A percentile compares a stretch with the other conserved stretches of the same genome.
phyloP scores from a whole-genome alignment of 192 early-diverging fungal species.

The Coemansia guatemalensis region DNA sequence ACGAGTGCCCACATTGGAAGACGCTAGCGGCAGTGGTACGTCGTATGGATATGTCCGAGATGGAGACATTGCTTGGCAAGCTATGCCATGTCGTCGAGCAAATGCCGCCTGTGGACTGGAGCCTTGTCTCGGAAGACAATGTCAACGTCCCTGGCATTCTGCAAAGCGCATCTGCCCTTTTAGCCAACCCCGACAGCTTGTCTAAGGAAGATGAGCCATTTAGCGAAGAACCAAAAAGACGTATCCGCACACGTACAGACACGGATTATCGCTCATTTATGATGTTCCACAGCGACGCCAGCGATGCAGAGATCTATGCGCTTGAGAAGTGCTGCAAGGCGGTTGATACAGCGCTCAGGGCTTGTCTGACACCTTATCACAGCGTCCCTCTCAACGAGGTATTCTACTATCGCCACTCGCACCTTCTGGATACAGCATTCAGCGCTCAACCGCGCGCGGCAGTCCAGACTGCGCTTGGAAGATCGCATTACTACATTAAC shows the following conservation, averaged over 20 bases:
- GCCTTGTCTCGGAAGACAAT: conserved; percentile 12
- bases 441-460: conserved; percentile 79
- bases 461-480: conserved; percentile 80
- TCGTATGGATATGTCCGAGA: conserved; percentile 43
- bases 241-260: conserved; percentile 45
- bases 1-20: conserved; percentile 46
- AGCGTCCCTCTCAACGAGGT: conserved; percentile 71
- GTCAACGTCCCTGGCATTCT: conserved; percentile 18
- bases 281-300: conserved; percentile 40
- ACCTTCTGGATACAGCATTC: conserved; percentile 79
- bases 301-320: conserved; percentile 35
- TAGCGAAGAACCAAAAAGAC: conserved; percentile 14
- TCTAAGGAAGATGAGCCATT: neutral
- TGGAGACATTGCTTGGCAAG: conserved; percentile 28
- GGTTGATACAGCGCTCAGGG: conserved; percentile 28
- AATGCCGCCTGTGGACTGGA: conserved; percentile 17
- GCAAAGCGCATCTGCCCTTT: conserved; percentile 9
- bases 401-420: conserved; percentile 72
- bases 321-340: conserved; percentile 35
- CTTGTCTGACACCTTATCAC: conserved; percentile 59
- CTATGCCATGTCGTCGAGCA: conserved; percentile 6
- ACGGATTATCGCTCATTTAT: conserved; percentile 48
- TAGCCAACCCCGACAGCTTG: conserved; percentile 13
- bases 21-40: conserved; percentile 39
- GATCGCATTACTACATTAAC: conserved; percentile 73